phyloP scores from a whole-genome alignment of 1,284 basidiomycete genomes.

The Cystobasidiaceae sp. region DNA sequence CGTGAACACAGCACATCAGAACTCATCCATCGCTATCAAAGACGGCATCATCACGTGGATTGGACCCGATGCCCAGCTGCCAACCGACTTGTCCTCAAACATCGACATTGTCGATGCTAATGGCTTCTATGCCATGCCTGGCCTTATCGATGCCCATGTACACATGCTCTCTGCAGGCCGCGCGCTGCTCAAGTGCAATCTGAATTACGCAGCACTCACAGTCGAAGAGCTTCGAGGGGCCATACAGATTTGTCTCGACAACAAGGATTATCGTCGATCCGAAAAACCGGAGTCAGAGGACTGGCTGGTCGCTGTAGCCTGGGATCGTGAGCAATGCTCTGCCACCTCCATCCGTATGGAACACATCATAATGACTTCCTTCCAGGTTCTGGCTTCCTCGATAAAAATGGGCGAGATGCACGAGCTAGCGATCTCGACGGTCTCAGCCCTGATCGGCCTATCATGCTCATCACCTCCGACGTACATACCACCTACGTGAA shows the following conservation, averaged over 20 bases:
- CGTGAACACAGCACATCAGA: neutral
- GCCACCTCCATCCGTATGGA: neutral
- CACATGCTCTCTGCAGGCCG: neutral
- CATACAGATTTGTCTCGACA: neutral
- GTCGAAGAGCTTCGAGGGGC: neutral
- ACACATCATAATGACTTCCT: neutral
- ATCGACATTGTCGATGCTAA: neutral
- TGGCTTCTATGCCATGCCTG: neutral
- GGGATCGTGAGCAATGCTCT: neutral
- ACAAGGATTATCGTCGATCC: neutral
- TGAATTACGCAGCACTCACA: neutral
- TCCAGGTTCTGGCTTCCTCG: neutral
- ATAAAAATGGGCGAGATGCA: neutral
- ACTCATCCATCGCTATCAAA: neutral
- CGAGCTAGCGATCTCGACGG: neutral
- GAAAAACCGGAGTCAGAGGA: neutral
- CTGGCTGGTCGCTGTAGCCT: neutral
- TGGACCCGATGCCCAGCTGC: neutral
- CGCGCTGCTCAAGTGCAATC: neutral
- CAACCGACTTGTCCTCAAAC: neutral
- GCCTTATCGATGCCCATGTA: neutral
- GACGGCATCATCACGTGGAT: slow-evolving; percentile 2
- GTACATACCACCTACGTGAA: neutral
- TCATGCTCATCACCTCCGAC: neutral
- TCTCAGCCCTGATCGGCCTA: neutral